These are phyloP conservation scores for Suhomyces sp. DNA, from an alignment of 805 yeast genomes.

Conservation along the genomic window DNA sequence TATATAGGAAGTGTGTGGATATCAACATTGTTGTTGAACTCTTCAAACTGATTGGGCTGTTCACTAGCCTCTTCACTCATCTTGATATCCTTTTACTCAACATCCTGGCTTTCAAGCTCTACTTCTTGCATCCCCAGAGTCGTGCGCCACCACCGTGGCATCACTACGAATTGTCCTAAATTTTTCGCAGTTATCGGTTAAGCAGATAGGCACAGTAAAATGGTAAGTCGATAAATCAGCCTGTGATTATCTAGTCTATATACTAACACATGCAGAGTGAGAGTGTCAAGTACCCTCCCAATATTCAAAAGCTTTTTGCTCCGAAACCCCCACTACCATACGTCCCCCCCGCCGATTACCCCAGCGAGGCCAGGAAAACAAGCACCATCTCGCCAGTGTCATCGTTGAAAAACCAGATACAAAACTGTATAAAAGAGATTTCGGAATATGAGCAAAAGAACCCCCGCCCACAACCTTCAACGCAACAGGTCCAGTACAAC, in stretches of 20 bases:
- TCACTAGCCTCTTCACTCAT: background rate
- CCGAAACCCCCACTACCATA: conserved; percentile 57
- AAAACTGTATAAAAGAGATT: conserved; percentile 27
- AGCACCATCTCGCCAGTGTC: conserved; percentile 46
- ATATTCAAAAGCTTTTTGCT: conserved; percentile 50
- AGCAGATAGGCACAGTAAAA: background rate
- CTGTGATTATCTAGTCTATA: background rate
- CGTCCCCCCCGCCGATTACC: conserved; percentile 47
- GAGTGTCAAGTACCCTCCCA: conserved; percentile 29
- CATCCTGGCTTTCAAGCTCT: background rate
- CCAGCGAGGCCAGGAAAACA: conserved; percentile 48
- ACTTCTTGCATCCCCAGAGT: background rate
- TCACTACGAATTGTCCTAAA: background rate
- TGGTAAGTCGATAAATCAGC: background rate
- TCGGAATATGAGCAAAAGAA: conserved; percentile 2
- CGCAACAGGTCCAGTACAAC: conserved; percentile 1
- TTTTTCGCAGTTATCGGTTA: background rate
- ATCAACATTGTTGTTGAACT: conserved; percentile 29
- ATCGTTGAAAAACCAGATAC: conserved; percentile 18
- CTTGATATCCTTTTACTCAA: background rate
- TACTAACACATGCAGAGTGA: conserved; percentile 5
- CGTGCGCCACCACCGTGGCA: background rate
- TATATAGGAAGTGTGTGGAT: conserved; percentile 28
- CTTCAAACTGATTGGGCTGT: conserved; percentile 21
- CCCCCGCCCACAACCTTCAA: background rate